Base-by-base conservation (phyloP, 2,329 filamentous ascomycete genomes). In the Penicillium crustosum region DNA sequence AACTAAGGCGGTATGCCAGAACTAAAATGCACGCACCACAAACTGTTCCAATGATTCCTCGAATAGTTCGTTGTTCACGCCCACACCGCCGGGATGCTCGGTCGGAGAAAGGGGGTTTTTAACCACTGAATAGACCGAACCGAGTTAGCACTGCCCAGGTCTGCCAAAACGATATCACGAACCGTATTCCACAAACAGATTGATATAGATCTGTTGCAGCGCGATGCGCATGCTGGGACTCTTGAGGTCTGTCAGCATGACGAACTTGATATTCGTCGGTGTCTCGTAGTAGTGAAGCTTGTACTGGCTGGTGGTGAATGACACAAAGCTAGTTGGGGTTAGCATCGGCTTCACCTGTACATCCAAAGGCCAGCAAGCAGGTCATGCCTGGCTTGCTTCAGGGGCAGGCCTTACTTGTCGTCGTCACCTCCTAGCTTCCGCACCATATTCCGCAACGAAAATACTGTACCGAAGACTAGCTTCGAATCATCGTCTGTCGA, bases 271-370 rank as follows among this genome's bases (percentile, higher is more conserved):
- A 74, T 91, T 95, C 52, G 92, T 94, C 1, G 93, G 92, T 13
- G 94, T 97, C 81, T 99, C 94, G 82, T 97, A 99, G 81, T 96
- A 99, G 79, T 99, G 94, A 68, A 99, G 85, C 79, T 97, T 97
- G 83, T 99, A 99, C 77, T 96, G 89, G 66, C 84, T 90, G 53
- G 94, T 99, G 67, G 91, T 89, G 78, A 90, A 99, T 66, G 89
- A 91, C 67, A 99, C 89, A 76, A 99, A 99, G 73, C 90, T 91
- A 29, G 15, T 19, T 23, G 12, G 19, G 2, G 42, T 57, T 29
- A 57, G 49, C 27, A 42, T 41, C 29, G 8, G 45, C 29, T 49
- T 33, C n/a, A n/a, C 8, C 8, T 7, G 36, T 54, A 17, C 7
- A 21, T 21, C 17, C 36, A 27, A 41, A 29, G n/a, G 36, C 50